These are phyloP conservation scores for Leptographium lundbergii DNA, from an alignment of 2,329 filamentous ascomycete species.

Conservation along the genomic window DNA sequence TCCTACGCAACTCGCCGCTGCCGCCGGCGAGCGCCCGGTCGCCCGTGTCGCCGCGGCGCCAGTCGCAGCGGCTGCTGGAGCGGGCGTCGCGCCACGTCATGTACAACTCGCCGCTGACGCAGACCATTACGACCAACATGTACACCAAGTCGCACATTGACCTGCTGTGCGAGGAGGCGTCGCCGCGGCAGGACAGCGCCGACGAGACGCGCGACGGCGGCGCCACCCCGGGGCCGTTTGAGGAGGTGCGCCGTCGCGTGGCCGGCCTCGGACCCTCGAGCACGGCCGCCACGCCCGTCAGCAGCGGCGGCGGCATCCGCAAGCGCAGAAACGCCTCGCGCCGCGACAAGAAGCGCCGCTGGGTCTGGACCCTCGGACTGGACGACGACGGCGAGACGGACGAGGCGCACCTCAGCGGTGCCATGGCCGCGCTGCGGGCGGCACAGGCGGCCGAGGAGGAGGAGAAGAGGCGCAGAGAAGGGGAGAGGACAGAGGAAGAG, in stretches of 20 bases:
- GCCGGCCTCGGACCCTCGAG: slow-evolving; percentile 26
- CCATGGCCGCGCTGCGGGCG: slow-evolving; percentile 13
- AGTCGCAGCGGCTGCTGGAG: slow-evolving; percentile 41
- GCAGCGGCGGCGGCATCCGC: slow-evolving; percentile 29
- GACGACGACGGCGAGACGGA: slow-evolving; percentile 29
- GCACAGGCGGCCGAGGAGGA: slow-evolving; percentile 11
- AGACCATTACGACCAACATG: slow-evolving; percentile 50
- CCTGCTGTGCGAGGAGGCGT: slow-evolving; percentile 44
- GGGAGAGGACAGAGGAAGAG: neutral
- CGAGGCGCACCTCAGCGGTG: slow-evolving; percentile 25
- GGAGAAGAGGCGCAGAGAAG: neutral
- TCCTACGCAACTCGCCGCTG: slow-evolving; percentile 53
- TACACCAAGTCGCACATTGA: slow-evolving; percentile 54
- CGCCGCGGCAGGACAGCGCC: slow-evolving; percentile 20
- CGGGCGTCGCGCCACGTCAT: slow-evolving; percentile 43
- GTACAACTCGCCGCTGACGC: slow-evolving; percentile 49
- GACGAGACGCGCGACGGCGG: slow-evolving; percentile 48
- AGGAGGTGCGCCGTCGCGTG: slow-evolving; percentile 49
- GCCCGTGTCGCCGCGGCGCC: slow-evolving; percentile 38
- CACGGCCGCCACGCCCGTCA: slow-evolving; percentile 9
- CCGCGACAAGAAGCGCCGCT: slow-evolving; percentile 50
- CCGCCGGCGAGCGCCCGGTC: slow-evolving; percentile 37
- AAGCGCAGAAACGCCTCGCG: slow-evolving; percentile 38
- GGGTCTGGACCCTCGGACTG: slow-evolving; percentile 54
- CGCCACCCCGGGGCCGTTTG: slow-evolving; percentile 49